Evolutionary conservation across 345 rosid genomes (phyloP), one percentile per base, ranked within the genome.

Genomic region (Cardamine occulta): DNA sequence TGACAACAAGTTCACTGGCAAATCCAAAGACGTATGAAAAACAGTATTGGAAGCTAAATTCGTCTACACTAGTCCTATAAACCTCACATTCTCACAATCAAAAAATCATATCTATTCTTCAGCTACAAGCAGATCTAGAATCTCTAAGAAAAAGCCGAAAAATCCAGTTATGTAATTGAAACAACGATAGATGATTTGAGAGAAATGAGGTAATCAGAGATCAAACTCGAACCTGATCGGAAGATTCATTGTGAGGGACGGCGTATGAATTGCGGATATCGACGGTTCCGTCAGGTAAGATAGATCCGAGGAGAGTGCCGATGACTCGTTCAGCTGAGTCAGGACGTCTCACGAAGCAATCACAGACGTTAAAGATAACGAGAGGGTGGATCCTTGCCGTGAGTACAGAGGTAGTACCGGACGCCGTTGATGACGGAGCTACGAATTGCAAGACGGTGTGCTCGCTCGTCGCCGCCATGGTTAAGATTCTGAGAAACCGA

Each of bases 241-340:
- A 84, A 47, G 87, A 88, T 79, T 96, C 99, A 23, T 88, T 93
- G 84, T 96, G 98, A 79, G 99, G 99, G 48, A 96, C 98, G 31
- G 93, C 99, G 57, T 90, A 93, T 13, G 96, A 96, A 76, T 96
- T 93, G 28, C 99, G 91, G 65, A 96, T 82, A 45, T 96, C 99
- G 8, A 96, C 93, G 6, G 98, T 88, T 45, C 99, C 98, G 7
- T 96, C 97, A 1, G 95, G 84, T 35, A 91, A 74, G 59, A 90
- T 77, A 57, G 98, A 93, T 31, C 99, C 98, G 44, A 93, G 96
- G 9, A 95, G 98, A 44, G 99, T 93, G 48, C 99, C 99, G 23
- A 95, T 93, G 17, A 96, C 97, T 65, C 98, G 89, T 58, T 90
- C 96, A 7, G 99, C 94, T 26, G 89, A 90, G 81, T 93, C 97